These are phyloP conservation scores for Quercus gilva DNA, from an alignment of 306 rosid genomes.

Conservation along the genomic window DNA sequence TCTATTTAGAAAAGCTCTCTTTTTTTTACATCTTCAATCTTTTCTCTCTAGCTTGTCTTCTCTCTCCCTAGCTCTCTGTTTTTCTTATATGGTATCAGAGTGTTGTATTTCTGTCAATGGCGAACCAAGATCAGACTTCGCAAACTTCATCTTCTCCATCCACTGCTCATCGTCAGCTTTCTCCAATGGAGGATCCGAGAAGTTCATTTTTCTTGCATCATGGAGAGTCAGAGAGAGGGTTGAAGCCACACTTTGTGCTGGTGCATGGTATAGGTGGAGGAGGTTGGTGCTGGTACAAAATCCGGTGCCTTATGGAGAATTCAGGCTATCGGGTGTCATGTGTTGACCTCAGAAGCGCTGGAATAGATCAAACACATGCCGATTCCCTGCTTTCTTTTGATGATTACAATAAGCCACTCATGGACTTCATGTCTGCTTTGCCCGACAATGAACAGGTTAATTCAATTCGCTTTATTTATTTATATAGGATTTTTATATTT, in stretches of 20 bases:
- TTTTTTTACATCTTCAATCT: no score
- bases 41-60: no score
- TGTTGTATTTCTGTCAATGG: no score
- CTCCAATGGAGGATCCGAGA: no score
- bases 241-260: conserved; percentile 76
- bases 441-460: conserved; percentile 73
- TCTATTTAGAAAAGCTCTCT: no score
- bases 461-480: not conserved
- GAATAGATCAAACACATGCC: conserved; percentile 63
- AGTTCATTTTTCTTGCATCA: no score
- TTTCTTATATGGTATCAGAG: no score
- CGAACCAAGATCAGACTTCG: no score
- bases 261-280: conserved; percentile 88
- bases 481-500: no score
- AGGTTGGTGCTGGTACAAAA: conserved; percentile 96
- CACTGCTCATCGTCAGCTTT: no score
- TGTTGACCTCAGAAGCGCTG: conserved; percentile 77
- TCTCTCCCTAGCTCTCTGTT: no score
- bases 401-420: conserved; percentile 80
- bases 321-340: conserved; percentile 80
- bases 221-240: not conserved
- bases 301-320: conserved; percentile 84
- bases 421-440: conserved; percentile 61
- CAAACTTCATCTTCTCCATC: no score
- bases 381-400: conserved; percentile 64